Conservation (phyloP, 2,329 filamentous ascomycete genomes). For the Aspergillus pseudoglaucus region DNA sequence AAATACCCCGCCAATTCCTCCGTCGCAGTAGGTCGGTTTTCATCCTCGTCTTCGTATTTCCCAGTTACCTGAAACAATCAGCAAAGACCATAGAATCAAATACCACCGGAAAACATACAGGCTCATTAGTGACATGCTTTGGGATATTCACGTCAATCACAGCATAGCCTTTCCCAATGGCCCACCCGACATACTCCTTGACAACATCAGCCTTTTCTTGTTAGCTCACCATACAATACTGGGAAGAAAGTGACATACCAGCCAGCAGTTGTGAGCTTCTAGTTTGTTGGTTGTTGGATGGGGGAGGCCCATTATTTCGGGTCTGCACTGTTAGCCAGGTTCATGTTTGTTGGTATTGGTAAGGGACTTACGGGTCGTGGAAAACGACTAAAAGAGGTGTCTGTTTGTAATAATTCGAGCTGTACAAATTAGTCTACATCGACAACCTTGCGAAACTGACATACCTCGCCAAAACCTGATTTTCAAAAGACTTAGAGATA, state of each 20-base stretch:
- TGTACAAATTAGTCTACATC: constrained; percentile 19
- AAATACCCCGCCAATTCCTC: constrained; percentile 76
- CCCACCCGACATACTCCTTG: constrained; percentile 78
- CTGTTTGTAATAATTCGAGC: constrained; percentile 58
- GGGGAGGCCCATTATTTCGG: constrained; percentile 61
- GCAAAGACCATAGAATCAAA: constrained; percentile 11
- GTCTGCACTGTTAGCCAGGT: constrained; percentile 40
- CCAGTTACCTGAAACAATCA: constrained; percentile 24
- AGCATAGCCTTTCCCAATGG: constrained; percentile 65
- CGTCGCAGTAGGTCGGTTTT: constrained; percentile 48
- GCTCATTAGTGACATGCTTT: constrained; percentile 61
- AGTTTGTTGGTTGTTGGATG: constrained; percentile 65
- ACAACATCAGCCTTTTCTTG: constrained; percentile 66
- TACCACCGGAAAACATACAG: constrained; percentile 41
- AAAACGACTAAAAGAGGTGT: constrained; percentile 75
- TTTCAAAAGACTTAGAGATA: constrained; percentile 70
- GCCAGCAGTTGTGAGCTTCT: constrained; percentile 78
- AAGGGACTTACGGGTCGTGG: constrained; percentile 69
- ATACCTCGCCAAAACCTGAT: constrained; percentile 76
- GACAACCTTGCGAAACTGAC: background rate
- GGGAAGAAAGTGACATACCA: constrained; percentile 54
- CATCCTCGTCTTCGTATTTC: constrained; percentile 42
- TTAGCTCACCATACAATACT: constrained; percentile 19
- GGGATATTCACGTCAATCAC: constrained; percentile 92
- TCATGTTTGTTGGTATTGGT: background rate